Evolutionary conservation across 805 yeast genomes (phyloP).

Genomic region (Nakazawaea ishiwadae): DNA sequence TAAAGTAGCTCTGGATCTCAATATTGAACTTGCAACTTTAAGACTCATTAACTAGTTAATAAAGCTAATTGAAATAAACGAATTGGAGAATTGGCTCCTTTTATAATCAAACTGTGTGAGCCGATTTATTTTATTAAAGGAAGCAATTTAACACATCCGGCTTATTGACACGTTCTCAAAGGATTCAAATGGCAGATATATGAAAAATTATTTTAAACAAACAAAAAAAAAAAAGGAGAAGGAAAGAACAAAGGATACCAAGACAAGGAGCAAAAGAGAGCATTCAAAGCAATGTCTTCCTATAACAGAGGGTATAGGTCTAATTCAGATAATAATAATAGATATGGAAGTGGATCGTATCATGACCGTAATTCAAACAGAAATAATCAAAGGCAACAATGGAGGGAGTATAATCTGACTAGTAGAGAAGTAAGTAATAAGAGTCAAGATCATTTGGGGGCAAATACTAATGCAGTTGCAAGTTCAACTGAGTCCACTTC

Average conservation of each 20-base stretch:
- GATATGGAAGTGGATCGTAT: background rate
- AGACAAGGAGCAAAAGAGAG: background rate
- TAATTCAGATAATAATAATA: too few species aligned
- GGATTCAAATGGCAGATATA: too few species aligned
- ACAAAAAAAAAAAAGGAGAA: background rate
- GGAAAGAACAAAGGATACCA: background rate
- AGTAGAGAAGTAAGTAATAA: slow-evolving; percentile 8
- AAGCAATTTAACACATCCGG: too few species aligned
- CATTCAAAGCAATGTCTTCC: background rate
- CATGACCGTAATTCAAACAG: background rate
- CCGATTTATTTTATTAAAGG: too few species aligned
- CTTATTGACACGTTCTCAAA: too few species aligned
- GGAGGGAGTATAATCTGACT: background rate
- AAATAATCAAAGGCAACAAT: background rate
- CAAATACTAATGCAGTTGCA: slow-evolving; percentile 5
- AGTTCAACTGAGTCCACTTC: background rate
- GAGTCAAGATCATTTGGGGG: slow-evolving; percentile 3
- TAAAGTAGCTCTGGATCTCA: background rate
- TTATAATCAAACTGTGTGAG: background rate
- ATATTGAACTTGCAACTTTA: background rate
- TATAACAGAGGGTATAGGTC: background rate
- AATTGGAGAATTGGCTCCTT: too few species aligned
- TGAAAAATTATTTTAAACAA: too few species aligned
- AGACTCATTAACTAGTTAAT: slow-evolving; percentile 6
- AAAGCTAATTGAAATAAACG: too few species aligned